Evolutionary conservation across 352 stramenopile genomes (phyloP), one percentile per base, ranked within the genome.

Genomic region (Blastocystis sp.): DNA sequence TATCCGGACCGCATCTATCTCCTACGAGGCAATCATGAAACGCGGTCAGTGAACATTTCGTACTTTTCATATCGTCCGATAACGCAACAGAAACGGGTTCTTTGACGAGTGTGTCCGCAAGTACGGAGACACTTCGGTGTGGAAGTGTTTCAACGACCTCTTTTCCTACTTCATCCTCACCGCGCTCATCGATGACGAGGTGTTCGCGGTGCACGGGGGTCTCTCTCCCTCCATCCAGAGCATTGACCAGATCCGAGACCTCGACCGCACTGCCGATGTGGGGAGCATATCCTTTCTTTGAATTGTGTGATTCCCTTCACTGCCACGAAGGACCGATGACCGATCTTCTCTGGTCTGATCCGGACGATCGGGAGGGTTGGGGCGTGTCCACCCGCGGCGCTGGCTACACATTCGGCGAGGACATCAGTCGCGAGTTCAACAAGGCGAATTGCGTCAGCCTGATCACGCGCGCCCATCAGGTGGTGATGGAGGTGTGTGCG

Each of bases 41-140:
- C 91, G 90, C 92, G 95, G 56, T 95, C 98, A 62, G 78, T 76
- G 62, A 77, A 88, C 43, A 81, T 90, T 38, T 88, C 89, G 66
- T 90, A 14, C 17, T 14, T 19, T 4, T 77, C 4, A n/a, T 77
- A 38, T 89, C 21, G 14, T 11, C 34, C 38, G 21, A 14, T 89
- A 28, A 56, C 48, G 40, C 7, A 40, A 1, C 92, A 89, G 81
- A 7, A 98, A 98, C 89, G 96, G 96, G 53, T 98, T 98, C 91
- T 98, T 98, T 91, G 96, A 98, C 90, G 96, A 98, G 92, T 98
- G 96, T 90, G 91, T 98, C 59, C 92, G 95, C 88, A 99, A 99
- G 92, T 99, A 99, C 90, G 97, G 96, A 71, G 97, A 97, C 90
- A 95, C 96, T 43, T 98, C 97, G 84, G 94, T 99, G 38, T 99